phyloP scores from a whole-genome alignment of 2,329 filamentous ascomycete species.

The Dactylellina parvicollis region DNA sequence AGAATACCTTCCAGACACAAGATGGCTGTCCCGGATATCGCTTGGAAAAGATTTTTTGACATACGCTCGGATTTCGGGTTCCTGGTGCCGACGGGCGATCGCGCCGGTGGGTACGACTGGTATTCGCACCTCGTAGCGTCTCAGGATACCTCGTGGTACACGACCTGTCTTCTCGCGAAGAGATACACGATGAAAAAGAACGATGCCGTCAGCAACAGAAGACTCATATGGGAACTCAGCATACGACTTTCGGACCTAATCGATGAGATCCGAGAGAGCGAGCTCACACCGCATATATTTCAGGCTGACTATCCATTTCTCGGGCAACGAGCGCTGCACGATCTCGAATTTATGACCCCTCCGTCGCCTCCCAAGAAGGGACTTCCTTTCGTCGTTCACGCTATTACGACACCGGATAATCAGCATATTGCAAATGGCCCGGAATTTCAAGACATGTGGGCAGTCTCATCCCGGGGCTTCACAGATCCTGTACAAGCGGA shows the following conservation, averaged over 20 bases:
- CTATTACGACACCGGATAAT: background rate
- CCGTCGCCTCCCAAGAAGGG: background rate
- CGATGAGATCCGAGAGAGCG: conserved; percentile 5
- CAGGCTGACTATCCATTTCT: conserved; percentile 22
- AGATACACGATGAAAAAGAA: background rate
- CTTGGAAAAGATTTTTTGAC: conserved; percentile 12
- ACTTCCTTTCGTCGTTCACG: conserved; percentile 3
- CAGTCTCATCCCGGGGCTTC: background rate
- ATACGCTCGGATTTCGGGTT: background rate
- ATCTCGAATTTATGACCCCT: background rate
- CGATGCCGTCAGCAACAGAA: background rate
- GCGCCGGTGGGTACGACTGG: background rate
- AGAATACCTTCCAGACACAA: background rate
- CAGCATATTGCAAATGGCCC: background rate
- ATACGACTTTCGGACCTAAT: conserved; percentile 1
- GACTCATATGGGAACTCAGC: conserved; percentile 6
- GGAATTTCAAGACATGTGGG: background rate
- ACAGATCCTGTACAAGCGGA: background rate
- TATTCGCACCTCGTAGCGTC: background rate
- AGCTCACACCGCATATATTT: background rate
- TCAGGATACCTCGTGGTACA: background rate
- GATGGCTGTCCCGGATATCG: background rate
- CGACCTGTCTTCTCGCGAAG: background rate
- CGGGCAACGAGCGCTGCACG: background rate
- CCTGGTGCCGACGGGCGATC: background rate